Base-by-base conservation (phyloP, 2,329 filamentous ascomycete genomes). In the Eurotiales sp. region DNA sequence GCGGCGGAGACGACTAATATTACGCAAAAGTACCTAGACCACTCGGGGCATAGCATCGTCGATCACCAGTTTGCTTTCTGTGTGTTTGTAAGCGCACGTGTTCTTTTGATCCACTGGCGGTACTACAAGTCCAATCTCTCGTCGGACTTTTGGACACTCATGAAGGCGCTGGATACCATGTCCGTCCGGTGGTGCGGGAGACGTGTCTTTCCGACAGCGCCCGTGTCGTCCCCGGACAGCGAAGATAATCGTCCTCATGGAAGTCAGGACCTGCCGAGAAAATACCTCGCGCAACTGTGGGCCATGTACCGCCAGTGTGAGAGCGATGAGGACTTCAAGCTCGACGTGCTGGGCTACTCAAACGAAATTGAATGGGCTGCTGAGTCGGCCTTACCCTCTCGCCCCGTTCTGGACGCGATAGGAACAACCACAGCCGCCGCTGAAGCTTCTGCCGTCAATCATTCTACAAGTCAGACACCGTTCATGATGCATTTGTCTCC, bases 1-100 rank as follows among this genome's bases (percentile, higher is more conserved):
- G 75, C 76, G 0, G 60, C 68, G 0, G 76, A 79, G 50, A 77
- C 71, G 0, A 66, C 75, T 0, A 72, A 68, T 1, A 79, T 79
- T 23, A 39, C 30, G 7, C 30, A 39, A 76, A 76, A 77, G 49
- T 79, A 76, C 52, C 62, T 79, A 1, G 65, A 71, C 19, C 64
- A 72, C 19, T 47, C 54, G 65, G 12, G 1, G 14, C 45, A 37
- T n/a, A 47, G 30, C n/a, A 32, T 46, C 11, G 43, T 46, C 19
- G 34, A 47, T 22, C 21, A 19, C 11, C 45, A 47, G 14, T 47
- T 47, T 17, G 30, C 45, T 15, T 47, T 47, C 15, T 47, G 45
- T 17, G 30, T 47, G 7, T 47, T 47, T 12, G 45, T 47, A 4
- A 23, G 17, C 39, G 39, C 17, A 4, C 39, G 39, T 14, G 21